These are phyloP conservation scores for Inga leiocalycina DNA, from an alignment of 306 rosid species.

Conservation along the genomic window DNA sequence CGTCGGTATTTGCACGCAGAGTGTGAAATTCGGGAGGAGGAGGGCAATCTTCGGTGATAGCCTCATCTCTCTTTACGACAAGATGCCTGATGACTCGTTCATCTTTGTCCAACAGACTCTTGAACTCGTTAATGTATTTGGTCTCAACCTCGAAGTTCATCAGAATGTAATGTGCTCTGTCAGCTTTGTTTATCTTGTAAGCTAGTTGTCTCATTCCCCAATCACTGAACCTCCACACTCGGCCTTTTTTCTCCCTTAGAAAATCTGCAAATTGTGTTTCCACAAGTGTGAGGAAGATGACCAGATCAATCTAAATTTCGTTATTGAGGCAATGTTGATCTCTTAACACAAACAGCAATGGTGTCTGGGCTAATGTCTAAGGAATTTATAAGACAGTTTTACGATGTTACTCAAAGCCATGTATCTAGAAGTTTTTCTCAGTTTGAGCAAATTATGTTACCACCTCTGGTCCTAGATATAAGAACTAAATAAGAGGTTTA, in stretches of 20 bases:
- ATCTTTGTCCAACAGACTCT: constrained; percentile 80
- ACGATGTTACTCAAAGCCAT: neutral
- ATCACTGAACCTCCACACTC: constrained; percentile 78
- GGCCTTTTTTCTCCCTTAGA: constrained; percentile 86
- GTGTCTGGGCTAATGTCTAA: neutral
- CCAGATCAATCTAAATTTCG: constrained; percentile 11
- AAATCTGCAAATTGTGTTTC: constrained; percentile 58
- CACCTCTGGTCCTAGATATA: too few species aligned
- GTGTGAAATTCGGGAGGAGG: constrained; percentile 78
- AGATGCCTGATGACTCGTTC: constrained; percentile 93
- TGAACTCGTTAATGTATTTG: constrained; percentile 81
- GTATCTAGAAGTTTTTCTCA: neutral
- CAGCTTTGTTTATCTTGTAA: constrained; percentile 83
- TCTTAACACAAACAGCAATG: neutral
- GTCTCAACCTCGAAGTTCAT: constrained; percentile 93
- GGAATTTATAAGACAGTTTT: neutral
- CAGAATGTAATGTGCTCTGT: constrained; percentile 70
- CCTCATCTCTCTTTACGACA: constrained; percentile 77
- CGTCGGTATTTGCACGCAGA: constrained; percentile 48
- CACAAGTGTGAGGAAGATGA: constrained; percentile 23
- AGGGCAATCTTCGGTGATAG: constrained; percentile 88
- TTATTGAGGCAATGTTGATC: neutral
- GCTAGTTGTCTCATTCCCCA: constrained; percentile 95
- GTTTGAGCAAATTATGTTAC: neutral
- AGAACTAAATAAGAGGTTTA: too few species aligned